Base-by-base conservation (phyloP, 2,329 filamentous ascomycete species). In the Monilinia fructicola region DNA sequence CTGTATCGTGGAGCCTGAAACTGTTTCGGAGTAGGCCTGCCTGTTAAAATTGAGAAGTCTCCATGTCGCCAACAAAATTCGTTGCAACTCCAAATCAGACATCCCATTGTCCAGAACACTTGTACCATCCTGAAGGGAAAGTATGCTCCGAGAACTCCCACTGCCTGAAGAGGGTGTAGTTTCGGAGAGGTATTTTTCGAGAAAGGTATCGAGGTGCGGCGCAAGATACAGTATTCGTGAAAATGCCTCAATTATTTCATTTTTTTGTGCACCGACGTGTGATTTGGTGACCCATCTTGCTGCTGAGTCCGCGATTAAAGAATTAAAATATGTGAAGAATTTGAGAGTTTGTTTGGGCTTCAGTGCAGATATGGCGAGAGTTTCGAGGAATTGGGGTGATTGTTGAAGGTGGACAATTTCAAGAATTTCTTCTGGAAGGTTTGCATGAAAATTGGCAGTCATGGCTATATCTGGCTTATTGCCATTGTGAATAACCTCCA, bases 191-290 rank as follows among this genome's bases (percentile, higher is more conserved):
- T 77, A 76, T 74, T 81, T 81, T 78, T 88, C 85, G 69, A 92
- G 84, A 76, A 93, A 91, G 68, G 87, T 85, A 64, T 89, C 87
- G 54, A 98, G 82, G 75, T 94, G 87, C 61, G 92, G 90, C 71
- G 91, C 90, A 81, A 95, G 89, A 23, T 92, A 91, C 73, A 97
- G 78, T 69, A 97, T 83, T 74, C 90, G 85, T 68, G 91, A 90
- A 79, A 97, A 90, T 42, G 91, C 89, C 66, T 88, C 84, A 70
- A 94, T 83, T 63, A 89, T 78, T 65, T 73, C 77, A 67, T 68
- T 68, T 50, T 69, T 69, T 60, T 75, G 73, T 2, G 44, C 53
- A 44, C 53, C 66, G 18, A 53, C 31, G 38, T 66, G 21, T 11
- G 31, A 31, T n/a, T 28, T 77, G 74, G 82, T 81, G 54, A 90